These are phyloP conservation scores for Boletus bicolor DNA, from an alignment of 768 basidiomycete genomes.

Conservation along the genomic window DNA sequence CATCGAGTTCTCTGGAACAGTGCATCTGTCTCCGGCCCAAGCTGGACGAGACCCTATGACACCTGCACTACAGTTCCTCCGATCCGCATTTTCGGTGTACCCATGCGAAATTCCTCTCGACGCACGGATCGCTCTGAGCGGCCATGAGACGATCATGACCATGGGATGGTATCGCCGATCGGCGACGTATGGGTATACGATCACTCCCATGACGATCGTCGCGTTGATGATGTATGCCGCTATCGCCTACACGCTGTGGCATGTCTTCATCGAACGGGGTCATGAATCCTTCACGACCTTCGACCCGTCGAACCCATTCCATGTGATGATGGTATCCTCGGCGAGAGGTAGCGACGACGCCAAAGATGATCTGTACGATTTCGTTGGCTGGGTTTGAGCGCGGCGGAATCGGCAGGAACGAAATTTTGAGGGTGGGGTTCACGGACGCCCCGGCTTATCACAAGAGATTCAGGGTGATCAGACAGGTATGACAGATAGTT, in stretches of 20 bases:
- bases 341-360: neutral
- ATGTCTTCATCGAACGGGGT: neutral
- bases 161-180: constrained; percentile 2
- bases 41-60: too few relatives aligned
- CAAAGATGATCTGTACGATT: neutral
- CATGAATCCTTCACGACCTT: neutral
- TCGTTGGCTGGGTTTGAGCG: neutral
- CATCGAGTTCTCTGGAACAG: constrained; percentile 18
- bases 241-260: constrained; percentile 6
- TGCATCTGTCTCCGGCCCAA: neutral
- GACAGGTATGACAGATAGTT: neutral
- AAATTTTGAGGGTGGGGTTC: neutral
- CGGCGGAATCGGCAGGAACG: neutral
- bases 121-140: neutral
- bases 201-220: constrained; percentile 6
- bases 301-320: constrained; percentile 6
- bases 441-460: neutral
- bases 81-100: constrained; percentile 9
- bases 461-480: constrained; percentile 2
- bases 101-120: neutral
- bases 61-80: neutral
- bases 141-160: neutral
- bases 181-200: neutral
- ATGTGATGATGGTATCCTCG: constrained; percentile 7
- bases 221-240: constrained; percentile 4